Percentiles rank a stretch among this genome's conserved stretches.
Conservation (phyloP, 2,329 filamentous ascomycete species). For the Chaetomium olivaceum region DNA sequence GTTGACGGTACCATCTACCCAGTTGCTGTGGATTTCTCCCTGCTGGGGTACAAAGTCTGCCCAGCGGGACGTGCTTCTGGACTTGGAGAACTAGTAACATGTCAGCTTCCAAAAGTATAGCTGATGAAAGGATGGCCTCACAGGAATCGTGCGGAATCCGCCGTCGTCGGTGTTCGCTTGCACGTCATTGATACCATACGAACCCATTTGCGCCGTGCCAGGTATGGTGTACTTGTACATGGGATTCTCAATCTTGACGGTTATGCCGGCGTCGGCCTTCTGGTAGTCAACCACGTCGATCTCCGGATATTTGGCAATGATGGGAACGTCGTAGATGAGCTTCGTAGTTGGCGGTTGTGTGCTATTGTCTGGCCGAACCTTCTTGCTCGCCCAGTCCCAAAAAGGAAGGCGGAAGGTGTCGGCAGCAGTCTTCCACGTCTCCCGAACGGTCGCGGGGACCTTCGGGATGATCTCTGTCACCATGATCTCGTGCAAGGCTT, state of each 20-base stretch:
- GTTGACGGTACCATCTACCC: neutral
- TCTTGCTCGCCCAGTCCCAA: neutral
- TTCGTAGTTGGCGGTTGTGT: neutral
- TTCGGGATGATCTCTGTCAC: too few relatives aligned
- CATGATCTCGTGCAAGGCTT: neutral
- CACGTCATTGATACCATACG: too few relatives aligned
- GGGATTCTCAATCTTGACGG: neutral
- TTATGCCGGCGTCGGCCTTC: too few relatives aligned
- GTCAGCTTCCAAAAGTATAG: neutral
- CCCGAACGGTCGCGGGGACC: neutral
- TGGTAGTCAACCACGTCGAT: neutral
- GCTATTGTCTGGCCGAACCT: neutral
- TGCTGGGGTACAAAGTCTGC: neutral
- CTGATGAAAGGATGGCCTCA: neutral
- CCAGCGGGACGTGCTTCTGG: neutral
- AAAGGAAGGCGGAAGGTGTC: neutral
- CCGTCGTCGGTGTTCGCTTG: too few relatives aligned
- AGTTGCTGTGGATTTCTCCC: too few relatives aligned
- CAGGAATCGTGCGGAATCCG: neutral
- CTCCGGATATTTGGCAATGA: neutral
- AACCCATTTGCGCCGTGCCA: too few relatives aligned
- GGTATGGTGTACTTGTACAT: neutral
- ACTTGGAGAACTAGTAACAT: neutral
- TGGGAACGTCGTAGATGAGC: neutral
- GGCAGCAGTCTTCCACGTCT: neutral